Conservation (phyloP, 352 stramenopile species). For the Plasmopara muralis region DNA sequence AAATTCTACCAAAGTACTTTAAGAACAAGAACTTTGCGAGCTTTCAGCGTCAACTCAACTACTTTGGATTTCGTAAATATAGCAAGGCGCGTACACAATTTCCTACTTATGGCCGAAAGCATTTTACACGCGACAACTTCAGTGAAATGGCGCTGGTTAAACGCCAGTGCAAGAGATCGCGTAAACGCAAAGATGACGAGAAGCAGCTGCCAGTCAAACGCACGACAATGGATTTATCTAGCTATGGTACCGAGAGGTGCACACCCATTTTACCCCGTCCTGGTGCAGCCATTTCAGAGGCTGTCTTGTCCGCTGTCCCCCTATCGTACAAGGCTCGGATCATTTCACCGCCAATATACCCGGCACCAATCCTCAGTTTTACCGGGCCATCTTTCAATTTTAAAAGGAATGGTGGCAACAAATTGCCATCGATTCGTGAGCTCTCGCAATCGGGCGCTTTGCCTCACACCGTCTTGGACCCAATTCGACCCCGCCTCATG, state of each 20-base stretch:
- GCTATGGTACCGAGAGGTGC: conserved; percentile 42
- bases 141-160: conserved; percentile 79
- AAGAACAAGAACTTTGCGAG: conserved; percentile 96
- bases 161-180: conserved; percentile 81
- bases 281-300: not conserved
- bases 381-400: conserved; percentile 37
- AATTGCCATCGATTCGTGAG: conserved; percentile 51
- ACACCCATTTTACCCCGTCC: conserved; percentile 60
- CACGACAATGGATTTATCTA: conserved; percentile 11
- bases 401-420: conserved; percentile 35
- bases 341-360: conserved; percentile 18
- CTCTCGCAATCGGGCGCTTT: conserved; percentile 32
- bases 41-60: conserved; percentile 93
- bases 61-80: conserved; percentile 92
- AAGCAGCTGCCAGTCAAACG: conserved; percentile 38
- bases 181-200: conserved; percentile 50
- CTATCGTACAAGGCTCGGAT: conserved; percentile 10
- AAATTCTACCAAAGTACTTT: conserved; percentile 92
- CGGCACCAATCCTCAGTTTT: conserved; percentile 22
- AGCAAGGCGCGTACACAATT: conserved; percentile 70
- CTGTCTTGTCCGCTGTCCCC: conserved; percentile 4
- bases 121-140: conserved; percentile 84
- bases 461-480: conserved; percentile 15
- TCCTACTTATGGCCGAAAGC: conserved; percentile 72
- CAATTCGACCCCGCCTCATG: conserved; percentile 35